Evolutionary conservation across 768 basidiomycete species (phyloP).

Genomic region (Phaeotremella skinneri): DNA sequence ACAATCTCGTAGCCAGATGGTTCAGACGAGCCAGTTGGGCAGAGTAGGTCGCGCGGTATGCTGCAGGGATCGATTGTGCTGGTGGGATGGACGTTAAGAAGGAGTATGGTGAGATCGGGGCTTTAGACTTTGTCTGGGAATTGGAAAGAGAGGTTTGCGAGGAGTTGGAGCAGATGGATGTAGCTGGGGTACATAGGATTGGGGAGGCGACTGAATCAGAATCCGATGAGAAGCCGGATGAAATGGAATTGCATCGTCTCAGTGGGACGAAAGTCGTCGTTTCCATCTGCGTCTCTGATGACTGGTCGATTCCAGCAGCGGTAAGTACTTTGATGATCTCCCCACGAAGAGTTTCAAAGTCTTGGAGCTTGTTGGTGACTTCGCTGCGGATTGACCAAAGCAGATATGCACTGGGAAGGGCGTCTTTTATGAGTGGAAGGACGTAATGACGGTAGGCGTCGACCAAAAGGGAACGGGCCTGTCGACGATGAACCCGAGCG

Average conservation of each 20-base stretch:
- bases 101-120: too few species aligned
- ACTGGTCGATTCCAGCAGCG: constrained; percentile 18
- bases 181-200: constrained; percentile 28
- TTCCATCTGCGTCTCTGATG: too few species aligned
- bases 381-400: constrained; percentile 41
- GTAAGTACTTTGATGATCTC: constrained; percentile 38
- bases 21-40: constrained; percentile 37
- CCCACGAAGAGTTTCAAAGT: constrained; percentile 33
- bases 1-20: constrained; percentile 32
- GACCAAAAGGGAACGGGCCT: constrained; percentile 50
- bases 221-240: constrained; percentile 25
- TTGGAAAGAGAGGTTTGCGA: background rate
- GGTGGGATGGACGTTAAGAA: constrained; percentile 41
- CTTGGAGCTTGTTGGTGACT: constrained; percentile 20
- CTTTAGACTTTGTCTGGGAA: constrained; percentile 15
- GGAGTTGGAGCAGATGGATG: constrained; percentile 37
- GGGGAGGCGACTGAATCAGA: constrained; percentile 15
- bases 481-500: constrained; percentile 47
- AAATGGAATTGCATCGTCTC: constrained; percentile 19
- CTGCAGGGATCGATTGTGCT: constrained; percentile 34
- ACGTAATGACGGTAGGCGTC: constrained; percentile 51
- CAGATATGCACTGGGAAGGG: constrained; percentile 43
- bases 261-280: constrained; percentile 10
- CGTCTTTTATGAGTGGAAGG: constrained; percentile 45
- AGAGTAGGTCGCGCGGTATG: constrained; percentile 39